Conservation (phyloP, 75 land plant genomes). For the Pseudotsuga menziesii region DNA sequence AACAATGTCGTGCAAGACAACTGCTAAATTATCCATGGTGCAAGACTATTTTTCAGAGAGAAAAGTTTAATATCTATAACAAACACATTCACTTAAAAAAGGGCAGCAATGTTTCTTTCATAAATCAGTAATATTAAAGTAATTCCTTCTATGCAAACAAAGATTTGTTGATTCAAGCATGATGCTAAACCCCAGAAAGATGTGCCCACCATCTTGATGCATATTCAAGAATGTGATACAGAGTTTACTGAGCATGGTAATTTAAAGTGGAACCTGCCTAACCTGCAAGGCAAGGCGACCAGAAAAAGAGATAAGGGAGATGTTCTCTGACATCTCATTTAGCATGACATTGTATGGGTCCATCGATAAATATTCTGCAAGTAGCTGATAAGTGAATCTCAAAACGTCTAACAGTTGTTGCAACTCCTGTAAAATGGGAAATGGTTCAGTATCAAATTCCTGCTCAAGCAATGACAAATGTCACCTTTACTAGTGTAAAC, state of each 20-base stretch:
- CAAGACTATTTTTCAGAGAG: background rate
- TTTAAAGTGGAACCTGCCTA: background rate
- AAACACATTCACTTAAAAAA: background rate
- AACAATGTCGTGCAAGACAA: too few relatives aligned
- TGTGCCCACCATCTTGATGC: background rate
- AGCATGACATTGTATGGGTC: conserved; percentile 81
- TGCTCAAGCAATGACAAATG: background rate
- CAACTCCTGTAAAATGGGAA: conserved; percentile 59
- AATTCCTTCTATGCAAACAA: background rate
- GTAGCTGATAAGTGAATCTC: conserved; percentile 62
- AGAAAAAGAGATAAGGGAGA: conserved; percentile 92
- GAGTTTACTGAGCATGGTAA: background rate
- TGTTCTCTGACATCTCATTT: conserved; percentile 88
- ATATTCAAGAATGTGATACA: background rate
- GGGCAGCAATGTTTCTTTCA: background rate
- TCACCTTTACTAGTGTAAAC: background rate
- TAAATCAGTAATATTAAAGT: background rate
- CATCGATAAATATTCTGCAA: conserved; percentile 61
- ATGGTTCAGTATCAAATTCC: background rate
- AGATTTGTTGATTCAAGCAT: background rate
- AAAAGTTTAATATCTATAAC: background rate
- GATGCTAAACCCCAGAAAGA: background rate
- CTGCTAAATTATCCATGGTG: too few relatives aligned
- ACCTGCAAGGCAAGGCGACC: conserved; percentile 96
- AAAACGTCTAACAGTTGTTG: conserved; percentile 72